Evolutionary conservation across 106 monocot genomes (phyloP).

Genomic region (Agapanthus africanus): DNA sequence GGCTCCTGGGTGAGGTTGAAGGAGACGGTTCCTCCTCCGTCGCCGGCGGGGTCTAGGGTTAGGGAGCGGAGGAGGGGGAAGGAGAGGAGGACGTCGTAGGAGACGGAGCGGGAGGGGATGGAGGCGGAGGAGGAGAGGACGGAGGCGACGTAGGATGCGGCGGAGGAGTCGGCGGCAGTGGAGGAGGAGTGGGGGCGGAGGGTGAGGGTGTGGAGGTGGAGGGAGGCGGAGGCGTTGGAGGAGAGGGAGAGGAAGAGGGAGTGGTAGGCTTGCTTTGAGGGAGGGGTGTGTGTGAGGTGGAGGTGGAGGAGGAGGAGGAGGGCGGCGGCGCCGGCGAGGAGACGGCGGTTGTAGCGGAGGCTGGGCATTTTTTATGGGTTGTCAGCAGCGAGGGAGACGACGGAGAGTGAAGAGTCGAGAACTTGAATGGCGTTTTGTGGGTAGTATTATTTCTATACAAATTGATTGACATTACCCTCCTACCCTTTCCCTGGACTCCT

Average conservation of each 20-base stretch:
- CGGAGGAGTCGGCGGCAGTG: conserved; percentile 37
- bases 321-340: too few relatives aligned
- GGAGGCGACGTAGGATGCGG: conserved; percentile 32
- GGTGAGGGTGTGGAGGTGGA: conserved; percentile 41
- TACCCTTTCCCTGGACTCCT: too few relatives aligned
- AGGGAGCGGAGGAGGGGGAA: conserved; percentile 45
- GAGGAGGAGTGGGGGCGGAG: conserved; percentile 53
- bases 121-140: conserved; percentile 28
- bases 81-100: conserved; percentile 45
- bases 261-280: conserved; percentile 38
- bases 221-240: conserved; percentile 55
- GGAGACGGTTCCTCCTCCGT: neutral
- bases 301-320: conserved; percentile 18
- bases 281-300: conserved; percentile 8
- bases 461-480: too few relatives aligned
- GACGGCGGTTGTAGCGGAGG: too few relatives aligned
- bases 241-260: conserved; percentile 63
- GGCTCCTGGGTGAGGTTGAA: conserved; percentile 32
- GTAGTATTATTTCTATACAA: too few relatives aligned
- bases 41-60: conserved; percentile 23
- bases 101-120: conserved; percentile 22
- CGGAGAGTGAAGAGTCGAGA: too few relatives aligned
- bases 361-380: too few relatives aligned
- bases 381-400: too few relatives aligned
- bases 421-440: too few relatives aligned